Evolutionary conservation across 2,329 filamentous ascomycete species (phyloP).

Genomic region (Ophiostoma populinum): DNA sequence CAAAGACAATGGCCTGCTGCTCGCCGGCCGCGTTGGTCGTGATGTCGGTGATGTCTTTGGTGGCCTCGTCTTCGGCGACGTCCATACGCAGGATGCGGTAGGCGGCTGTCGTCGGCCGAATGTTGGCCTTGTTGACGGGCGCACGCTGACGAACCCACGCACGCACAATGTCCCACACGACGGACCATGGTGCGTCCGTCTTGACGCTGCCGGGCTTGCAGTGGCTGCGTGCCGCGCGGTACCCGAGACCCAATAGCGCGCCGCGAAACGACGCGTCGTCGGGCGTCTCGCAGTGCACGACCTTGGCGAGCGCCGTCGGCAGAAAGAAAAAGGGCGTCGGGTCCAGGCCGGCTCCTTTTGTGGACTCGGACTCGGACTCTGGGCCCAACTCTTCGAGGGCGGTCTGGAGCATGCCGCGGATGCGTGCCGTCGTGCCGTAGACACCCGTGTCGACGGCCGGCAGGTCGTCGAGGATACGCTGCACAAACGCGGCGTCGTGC

Average conservation of each 20-base stretch:
- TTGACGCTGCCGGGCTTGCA: slow-evolving; percentile 81
- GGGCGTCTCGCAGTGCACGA: slow-evolving; percentile 64
- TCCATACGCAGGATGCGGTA: slow-evolving; percentile 44
- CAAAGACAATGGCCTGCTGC: slow-evolving; percentile 39
- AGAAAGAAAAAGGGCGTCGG: slow-evolving; percentile 75
- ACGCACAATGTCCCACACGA: slow-evolving; percentile 83
- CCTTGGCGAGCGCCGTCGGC: slow-evolving; percentile 55
- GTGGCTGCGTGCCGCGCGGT: slow-evolving; percentile 70
- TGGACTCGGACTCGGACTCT: slow-evolving; percentile 11
- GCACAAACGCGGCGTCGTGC: slow-evolving; percentile 70
- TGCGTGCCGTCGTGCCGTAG: slow-evolving; percentile 65
- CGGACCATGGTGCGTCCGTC: slow-evolving; percentile 79
- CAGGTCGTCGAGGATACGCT: slow-evolving; percentile 57
- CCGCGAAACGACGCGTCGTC: slow-evolving; percentile 66
- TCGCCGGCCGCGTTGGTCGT: slow-evolving; percentile 16
- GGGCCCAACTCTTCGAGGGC: slow-evolving; percentile 56
- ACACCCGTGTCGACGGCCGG: slow-evolving; percentile 46
- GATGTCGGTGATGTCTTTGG: slow-evolving; percentile 5
- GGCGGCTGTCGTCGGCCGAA: slow-evolving; percentile 54
- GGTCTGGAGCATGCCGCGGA: slow-evolving; percentile 82
- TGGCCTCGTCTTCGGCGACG: slow-evolving; percentile 9
- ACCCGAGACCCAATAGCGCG: slow-evolving; percentile 65
- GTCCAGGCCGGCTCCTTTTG: slow-evolving; percentile 29
- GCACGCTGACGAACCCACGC: slow-evolving; percentile 75
- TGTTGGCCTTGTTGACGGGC: slow-evolving; percentile 49